Conservation (phyloP, 257 asterid species). For the Solanum etuberosum region DNA sequence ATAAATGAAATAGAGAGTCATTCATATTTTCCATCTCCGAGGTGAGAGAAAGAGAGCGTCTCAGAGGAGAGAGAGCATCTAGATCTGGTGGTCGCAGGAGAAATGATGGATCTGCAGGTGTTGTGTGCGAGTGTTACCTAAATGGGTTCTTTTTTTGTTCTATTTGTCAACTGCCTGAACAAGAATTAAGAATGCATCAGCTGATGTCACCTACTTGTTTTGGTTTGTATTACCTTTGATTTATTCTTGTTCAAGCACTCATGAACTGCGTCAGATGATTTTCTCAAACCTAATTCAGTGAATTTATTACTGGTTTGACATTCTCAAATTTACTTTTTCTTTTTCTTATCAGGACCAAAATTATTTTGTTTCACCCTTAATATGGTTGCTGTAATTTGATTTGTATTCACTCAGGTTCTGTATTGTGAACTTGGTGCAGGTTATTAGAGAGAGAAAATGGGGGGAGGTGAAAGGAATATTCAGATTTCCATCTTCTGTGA, state of each 20-base stretch:
- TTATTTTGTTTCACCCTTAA: neutral
- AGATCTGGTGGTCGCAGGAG: neutral
- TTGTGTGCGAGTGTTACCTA: neutral
- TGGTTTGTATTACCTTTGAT: neutral
- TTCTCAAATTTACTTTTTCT: neutral
- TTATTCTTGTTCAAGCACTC: neutral
- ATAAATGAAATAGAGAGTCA: neutral
- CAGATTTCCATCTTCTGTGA: slow-evolving; percentile 69
- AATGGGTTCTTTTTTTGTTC: neutral
- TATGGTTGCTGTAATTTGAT: neutral
- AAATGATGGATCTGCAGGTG: neutral
- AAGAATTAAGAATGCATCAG: neutral
- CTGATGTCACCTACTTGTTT: neutral
- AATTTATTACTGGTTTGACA: neutral
- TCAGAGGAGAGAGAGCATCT: neutral
- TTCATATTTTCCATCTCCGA: neutral
- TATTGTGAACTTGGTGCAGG: slow-evolving; percentile 32
- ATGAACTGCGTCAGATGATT: neutral
- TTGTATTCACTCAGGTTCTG: neutral
- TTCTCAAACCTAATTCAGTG: neutral
- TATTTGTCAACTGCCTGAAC: neutral
- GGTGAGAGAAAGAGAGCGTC: neutral
- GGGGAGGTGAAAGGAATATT: slow-evolving; percentile 68
- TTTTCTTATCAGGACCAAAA: neutral
- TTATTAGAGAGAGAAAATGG: slow-evolving; percentile 84